Evolutionary conservation across 1,139 yeast species (phyloP).

Genomic region (Candida frijolesensis): DNA sequence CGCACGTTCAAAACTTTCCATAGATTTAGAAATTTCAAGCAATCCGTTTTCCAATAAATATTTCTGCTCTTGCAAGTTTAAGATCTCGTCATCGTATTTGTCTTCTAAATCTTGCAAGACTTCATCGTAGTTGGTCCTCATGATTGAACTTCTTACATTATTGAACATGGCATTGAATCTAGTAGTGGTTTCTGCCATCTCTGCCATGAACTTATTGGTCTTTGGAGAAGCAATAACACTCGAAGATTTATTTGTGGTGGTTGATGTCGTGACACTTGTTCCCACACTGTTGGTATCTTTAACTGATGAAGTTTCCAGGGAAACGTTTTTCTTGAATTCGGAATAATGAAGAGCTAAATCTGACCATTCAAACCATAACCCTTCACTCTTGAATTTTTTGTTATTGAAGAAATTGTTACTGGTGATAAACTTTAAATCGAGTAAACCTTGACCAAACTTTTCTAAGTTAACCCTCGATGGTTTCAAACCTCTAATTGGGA

Average conservation of each 20-base stretch:
- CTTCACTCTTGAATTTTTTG: constrained; percentile 44
- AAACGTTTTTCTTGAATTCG: constrained; percentile 11
- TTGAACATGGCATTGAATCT: constrained; percentile 35
- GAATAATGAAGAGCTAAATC: constrained; percentile 32
- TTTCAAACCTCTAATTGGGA: constrained; percentile 36
- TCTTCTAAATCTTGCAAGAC: constrained; percentile 31
- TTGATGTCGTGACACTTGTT: constrained; percentile 5
- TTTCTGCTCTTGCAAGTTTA: constrained; percentile 34
- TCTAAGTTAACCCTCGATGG: constrained; percentile 45
- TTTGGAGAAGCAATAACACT: constrained; percentile 4
- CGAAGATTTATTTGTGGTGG: constrained; percentile 7
- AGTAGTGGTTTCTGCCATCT: constrained; percentile 31
- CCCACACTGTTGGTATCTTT: background rate
- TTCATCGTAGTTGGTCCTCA: constrained; percentile 36
- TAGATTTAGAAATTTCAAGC: constrained; percentile 21
- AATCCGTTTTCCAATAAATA: constrained; percentile 35
- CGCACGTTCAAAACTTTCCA: constrained; percentile 40
- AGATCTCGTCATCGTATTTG: constrained; percentile 35
- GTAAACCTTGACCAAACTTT: constrained; percentile 43
- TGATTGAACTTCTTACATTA: constrained; percentile 30
- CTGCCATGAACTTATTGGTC: constrained; percentile 23
- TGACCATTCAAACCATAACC: constrained; percentile 53
- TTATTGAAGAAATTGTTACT: constrained; percentile 39
- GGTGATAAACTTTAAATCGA: constrained; percentile 37
- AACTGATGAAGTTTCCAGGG: constrained; percentile 7